phyloP scores from a whole-genome alignment of 2,329 filamentous ascomycete species.

The Tolypocladium guangdongense region DNA sequence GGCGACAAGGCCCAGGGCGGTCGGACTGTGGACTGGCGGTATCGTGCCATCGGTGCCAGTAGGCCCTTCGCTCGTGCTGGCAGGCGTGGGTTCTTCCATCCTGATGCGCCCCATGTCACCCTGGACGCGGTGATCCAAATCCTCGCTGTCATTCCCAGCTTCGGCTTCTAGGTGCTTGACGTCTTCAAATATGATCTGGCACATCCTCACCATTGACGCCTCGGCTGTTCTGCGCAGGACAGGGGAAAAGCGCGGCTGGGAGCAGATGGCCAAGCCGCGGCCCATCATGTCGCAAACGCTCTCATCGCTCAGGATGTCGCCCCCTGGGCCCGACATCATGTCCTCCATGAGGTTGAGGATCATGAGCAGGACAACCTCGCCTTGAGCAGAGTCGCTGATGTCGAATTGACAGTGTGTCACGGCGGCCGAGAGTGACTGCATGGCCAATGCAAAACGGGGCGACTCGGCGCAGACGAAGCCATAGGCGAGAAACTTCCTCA shows the following conservation, averaged over 20 bases:
- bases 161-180: constrained; percentile 79
- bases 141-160: constrained; percentile 53
- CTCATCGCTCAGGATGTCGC: constrained; percentile 89
- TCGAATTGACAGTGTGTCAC: constrained; percentile 98
- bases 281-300: constrained; percentile 99
- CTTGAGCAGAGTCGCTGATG: constrained; percentile 86
- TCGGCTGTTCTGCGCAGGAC: constrained; percentile 84
- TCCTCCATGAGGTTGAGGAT: constrained; percentile 97
- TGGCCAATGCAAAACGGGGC: constrained; percentile 78
- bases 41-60: constrained; percentile 2
- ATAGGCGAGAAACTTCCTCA: constrained; percentile 95
- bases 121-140: constrained; percentile 54
- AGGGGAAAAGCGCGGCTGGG: constrained; percentile 82
- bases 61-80: constrained; percentile 2
- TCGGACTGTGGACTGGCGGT: not conserved
- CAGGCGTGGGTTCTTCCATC: constrained; percentile 52
- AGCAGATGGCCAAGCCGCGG: constrained; percentile 92
- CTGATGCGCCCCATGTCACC: constrained; percentile 65
- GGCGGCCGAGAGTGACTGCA: constrained; percentile 88
- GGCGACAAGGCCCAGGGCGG: not conserved
- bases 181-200: constrained; percentile 93
- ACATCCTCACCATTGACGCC: constrained; percentile 98
- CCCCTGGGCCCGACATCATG: constrained; percentile 89
- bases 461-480: constrained; percentile 77
- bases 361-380: constrained; percentile 88